These are phyloP conservation scores for Pythium apleroticum DNA, from an alignment of 352 stramenopile species.

Conservation along the genomic window DNA sequence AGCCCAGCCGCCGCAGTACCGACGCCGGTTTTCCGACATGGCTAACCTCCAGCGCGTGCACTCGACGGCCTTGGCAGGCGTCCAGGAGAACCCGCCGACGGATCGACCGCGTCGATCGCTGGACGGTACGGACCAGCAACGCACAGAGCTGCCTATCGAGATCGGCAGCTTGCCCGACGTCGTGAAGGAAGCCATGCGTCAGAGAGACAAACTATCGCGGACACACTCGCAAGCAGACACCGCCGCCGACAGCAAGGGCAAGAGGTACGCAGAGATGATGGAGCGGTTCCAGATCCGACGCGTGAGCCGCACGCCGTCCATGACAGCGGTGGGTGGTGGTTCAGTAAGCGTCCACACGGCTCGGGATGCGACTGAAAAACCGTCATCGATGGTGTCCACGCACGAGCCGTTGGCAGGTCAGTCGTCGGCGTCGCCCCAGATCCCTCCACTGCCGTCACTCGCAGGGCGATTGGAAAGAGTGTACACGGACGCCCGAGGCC, in stretches of 20 bases:
- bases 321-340: conserved; percentile 7
- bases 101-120: too few relatives aligned
- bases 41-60: too few relatives aligned
- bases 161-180: neutral
- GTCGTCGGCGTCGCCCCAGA: too few relatives aligned
- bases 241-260: neutral
- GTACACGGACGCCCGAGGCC: too few relatives aligned
- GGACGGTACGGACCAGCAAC: too few relatives aligned
- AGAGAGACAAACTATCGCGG: neutral
- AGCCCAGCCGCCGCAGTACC: too few relatives aligned
- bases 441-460: too few relatives aligned
- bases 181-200: neutral
- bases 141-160: neutral
- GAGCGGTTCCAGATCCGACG: conserved; percentile 48
- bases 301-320: conserved; percentile 20
- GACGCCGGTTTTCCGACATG: too few relatives aligned
- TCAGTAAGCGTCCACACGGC: neutral
- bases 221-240: neutral
- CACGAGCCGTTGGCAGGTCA: too few relatives aligned
- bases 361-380: neutral
- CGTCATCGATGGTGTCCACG: neutral
- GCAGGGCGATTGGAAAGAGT: too few relatives aligned
- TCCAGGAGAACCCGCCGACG: too few relatives aligned
- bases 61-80: too few relatives aligned
- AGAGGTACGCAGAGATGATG: conserved; percentile 50